Conservation (phyloP, 441 rosid species). For the Geranium incanum region DNA sequence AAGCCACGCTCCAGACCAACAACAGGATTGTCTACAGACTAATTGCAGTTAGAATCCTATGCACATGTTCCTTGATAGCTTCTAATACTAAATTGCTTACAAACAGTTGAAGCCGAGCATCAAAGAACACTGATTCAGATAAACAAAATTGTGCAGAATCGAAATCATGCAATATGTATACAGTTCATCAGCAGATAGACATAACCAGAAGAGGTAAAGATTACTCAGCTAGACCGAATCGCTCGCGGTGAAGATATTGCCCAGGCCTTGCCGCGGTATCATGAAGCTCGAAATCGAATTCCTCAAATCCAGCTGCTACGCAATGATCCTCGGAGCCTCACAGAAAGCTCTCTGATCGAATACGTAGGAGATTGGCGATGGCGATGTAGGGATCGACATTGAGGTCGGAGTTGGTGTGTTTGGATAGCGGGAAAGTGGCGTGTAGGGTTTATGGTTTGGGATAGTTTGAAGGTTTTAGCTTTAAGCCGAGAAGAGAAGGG, state of each 20-base stretch:
- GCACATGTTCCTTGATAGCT: conserved; percentile 21
- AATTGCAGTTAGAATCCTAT: neutral
- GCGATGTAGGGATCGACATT: conserved; percentile 57
- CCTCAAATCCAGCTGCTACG: neutral
- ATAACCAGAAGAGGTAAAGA: neutral
- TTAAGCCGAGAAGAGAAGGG: no score
- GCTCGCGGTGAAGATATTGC: neutral
- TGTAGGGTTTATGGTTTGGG: conserved; percentile 26
- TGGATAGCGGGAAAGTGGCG: neutral
- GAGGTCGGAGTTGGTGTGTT: conserved; percentile 49
- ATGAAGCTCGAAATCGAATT: neutral
- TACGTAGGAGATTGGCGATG: conserved; percentile 22
- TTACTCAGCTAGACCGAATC: neutral
- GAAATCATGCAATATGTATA: neutral
- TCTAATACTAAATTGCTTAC: conserved; percentile 53
- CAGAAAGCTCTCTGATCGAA: neutral
- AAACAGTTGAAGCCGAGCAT: conserved; percentile 30
- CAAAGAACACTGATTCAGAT: neutral
- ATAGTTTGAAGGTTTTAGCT: conserved; percentile 46
- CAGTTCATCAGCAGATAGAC: neutral
- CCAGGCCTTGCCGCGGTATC: neutral
- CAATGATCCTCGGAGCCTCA: neutral
- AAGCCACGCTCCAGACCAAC: conserved; percentile 50
- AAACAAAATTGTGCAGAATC: neutral
- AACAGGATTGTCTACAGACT: conserved; percentile 40